A percentile compares a stretch with the other conserved stretches of the same genome.
phyloP scores from a whole-genome alignment of 176 grass and related monocot genomes.

The Eleusine coracana region DNA sequence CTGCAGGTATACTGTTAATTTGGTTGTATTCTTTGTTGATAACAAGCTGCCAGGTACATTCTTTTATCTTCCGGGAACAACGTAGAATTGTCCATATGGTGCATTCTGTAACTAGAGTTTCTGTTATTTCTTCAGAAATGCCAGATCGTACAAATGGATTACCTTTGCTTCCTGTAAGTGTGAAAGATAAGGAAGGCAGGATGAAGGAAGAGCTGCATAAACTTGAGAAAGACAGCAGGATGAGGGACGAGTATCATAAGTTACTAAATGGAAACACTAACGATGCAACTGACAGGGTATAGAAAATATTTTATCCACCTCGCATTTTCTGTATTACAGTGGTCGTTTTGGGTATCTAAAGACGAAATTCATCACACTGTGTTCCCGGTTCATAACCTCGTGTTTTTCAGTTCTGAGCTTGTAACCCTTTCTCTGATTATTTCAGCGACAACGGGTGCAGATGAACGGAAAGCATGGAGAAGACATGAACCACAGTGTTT shows the following conservation, averaged over 20 bases:
- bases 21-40: slow-evolving; percentile 92
- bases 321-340: background rate
- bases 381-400: background rate
- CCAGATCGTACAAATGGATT: slow-evolving; percentile 74
- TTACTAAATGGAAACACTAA: slow-evolving; percentile 70
- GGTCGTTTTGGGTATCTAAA: background rate
- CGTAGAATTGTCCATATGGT: background rate
- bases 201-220: slow-evolving; percentile 62
- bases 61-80: background rate
- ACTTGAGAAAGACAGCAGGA: slow-evolving; percentile 59
- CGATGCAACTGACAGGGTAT: slow-evolving; percentile 79
- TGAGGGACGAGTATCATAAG: slow-evolving; percentile 76
- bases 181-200: slow-evolving; percentile 74
- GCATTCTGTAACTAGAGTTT: slow-evolving; percentile 20
- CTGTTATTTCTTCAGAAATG: slow-evolving; percentile 65
- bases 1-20: slow-evolving; percentile 93
- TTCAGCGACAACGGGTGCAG: slow-evolving; percentile 67
- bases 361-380: background rate
- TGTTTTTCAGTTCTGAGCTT: background rate
- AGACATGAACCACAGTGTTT: slow-evolving; percentile 50
- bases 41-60: slow-evolving; percentile 75
- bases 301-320: slow-evolving; percentile 5
- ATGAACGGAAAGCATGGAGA: slow-evolving; percentile 80
- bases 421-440: slow-evolving; percentile 6
- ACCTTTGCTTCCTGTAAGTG: slow-evolving; percentile 72